Percentiles rank a stretch among this genome's conserved stretches.
Evolutionary conservation across 257 asterid genomes (phyloP).

Genomic region (Fraxinus americana): DNA sequence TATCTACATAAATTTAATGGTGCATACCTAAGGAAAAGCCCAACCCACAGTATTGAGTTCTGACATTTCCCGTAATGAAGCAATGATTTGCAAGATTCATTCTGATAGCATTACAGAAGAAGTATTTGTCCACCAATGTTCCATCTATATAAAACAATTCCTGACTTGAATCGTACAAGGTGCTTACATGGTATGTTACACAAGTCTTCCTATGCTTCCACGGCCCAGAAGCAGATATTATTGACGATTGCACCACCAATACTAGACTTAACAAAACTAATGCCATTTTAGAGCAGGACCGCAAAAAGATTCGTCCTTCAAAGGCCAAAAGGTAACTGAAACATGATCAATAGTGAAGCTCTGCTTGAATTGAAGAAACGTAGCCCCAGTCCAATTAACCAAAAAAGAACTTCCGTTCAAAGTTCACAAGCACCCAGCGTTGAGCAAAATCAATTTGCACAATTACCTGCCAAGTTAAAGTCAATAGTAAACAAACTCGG

Average conservation of each 20-base stretch:
- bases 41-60: constrained; percentile 46
- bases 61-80: constrained; percentile 32
- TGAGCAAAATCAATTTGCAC: constrained; percentile 27
- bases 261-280: constrained; percentile 37
- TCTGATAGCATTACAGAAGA: constrained; percentile 62
- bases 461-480: constrained; percentile 24
- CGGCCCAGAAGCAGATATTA: constrained; percentile 45
- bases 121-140: constrained; percentile 51
- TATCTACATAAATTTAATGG: neutral
- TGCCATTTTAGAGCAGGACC: constrained; percentile 37
- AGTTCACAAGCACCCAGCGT: constrained; percentile 15
- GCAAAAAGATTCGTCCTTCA: constrained; percentile 35
- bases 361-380: constrained; percentile 29
- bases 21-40: constrained; percentile 52
- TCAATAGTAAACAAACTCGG: constrained; percentile 1
- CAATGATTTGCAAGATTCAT: constrained; percentile 45
- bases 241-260: constrained; percentile 45
- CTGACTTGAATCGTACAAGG: constrained; percentile 38
- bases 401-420: constrained; percentile 18
- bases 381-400: constrained; percentile 18
- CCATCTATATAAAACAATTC: constrained; percentile 63
- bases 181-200: constrained; percentile 49
- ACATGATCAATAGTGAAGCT: constrained; percentile 38
- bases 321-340: constrained; percentile 23
- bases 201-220: constrained; percentile 47